Base-by-base conservation (phyloP, 2,329 filamentous ascomycete genomes). In the Aspergillus quadrilineatus region DNA sequence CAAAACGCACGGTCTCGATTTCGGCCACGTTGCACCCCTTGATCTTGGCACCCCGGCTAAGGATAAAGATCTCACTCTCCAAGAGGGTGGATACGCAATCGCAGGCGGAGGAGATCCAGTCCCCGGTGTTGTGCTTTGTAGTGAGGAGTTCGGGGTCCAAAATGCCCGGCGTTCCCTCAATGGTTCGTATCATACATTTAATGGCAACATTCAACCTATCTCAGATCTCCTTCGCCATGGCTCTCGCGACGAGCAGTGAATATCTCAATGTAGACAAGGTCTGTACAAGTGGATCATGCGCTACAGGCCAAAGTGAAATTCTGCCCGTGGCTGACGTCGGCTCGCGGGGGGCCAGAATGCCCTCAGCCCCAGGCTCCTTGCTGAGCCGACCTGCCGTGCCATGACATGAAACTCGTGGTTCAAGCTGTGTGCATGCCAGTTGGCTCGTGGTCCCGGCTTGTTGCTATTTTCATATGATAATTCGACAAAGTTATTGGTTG, bases 41-140 rank as follows among this genome's bases (percentile, higher is more conserved):
- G 57, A 64, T 63, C 63, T 65, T 65, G 62, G 63, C 63, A 65
- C 51, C 50, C 60, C 57, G 36, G 55, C 62, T 64, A 64, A 65
- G 56, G 63, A 65, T 65, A 65, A 65, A 63, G 63, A 65, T 65
- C 63, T 65, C 60, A 65, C 47, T 56, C 55, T 57, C 58, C 58
- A 53, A 53, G 46, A 43, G 44, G 55, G 50, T 52, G 58, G 61
- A 47, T 50, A 57, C 48, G n/a, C 14, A 41, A 15, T 50, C 36
- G 22, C 12, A 17, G 15, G 26, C 36, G 36, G 26, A 26, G 28
- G 17, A 51, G 49, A 53, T 53, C 50, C 17, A 37, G 50, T 39
- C 8, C 42, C 22, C 39, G 30, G 22, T 36, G 7, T 8, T 36
- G 14, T 15, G 15, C 15, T 36, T 34, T 26, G 12, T 12, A 15